Evolutionary conservation across 805 yeast species (phyloP), one percentile per base, ranked within the genome.

Genomic region (Candida koratica): DNA sequence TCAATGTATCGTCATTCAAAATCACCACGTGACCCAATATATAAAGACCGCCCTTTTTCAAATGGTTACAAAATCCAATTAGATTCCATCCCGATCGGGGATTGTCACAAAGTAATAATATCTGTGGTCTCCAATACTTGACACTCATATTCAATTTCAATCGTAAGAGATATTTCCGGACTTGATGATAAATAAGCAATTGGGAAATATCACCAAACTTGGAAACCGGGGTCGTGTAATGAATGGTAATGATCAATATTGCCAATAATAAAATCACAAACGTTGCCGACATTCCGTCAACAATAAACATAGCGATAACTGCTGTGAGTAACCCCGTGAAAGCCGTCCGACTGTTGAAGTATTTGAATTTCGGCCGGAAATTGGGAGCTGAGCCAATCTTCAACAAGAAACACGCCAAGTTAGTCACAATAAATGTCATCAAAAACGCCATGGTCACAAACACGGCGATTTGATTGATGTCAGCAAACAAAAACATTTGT

Each of bases 181-280:
- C 97, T 60, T 93, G 99, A 55, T 93, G 98, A 57, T 93, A 93
- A 33, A 93, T 90, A 42, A 93, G 70, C 27, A 89, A 78, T 59
- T 93, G 98, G 3, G 97, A 89, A 16, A 93, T 97, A 60, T 93
- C 99, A 23, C 99, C 99, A 89, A 96, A 93, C 22, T 89, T 84
- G 54, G 87, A 88, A 5, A 98, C 97, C 2, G 97, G 96, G 8
- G 96, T 84, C 34, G 78, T 73, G 52, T 88, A 87, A 56, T 93
- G 97, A 45, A 93, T 93, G 36, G 84, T 56, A 29, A 87, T 53
- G 47, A 93, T 84, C 28, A 93, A 61, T 12, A 80, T 64, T 25
- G 77, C 56, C 48, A 88, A 67, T 37, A 81, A 75, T 8, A 81
- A 60, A 17, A 88, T 74, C 17, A 89, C 81, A 20, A 81, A 69